Evolutionary conservation across 306 rosid species (phyloP).

Genomic region (Cyclanthera cordifolia): DNA sequence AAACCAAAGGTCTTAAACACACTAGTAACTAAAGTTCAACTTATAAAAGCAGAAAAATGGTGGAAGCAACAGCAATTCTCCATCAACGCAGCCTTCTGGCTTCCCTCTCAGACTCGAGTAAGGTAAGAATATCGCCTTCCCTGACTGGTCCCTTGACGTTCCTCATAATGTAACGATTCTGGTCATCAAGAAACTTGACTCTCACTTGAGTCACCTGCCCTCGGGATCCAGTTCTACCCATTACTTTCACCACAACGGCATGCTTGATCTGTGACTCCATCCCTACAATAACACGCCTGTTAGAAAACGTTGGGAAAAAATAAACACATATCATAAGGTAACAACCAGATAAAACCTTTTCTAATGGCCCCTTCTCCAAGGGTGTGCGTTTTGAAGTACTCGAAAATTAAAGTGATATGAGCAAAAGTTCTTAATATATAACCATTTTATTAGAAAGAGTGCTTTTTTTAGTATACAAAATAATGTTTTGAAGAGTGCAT

Average conservation of each 20-base stretch:
- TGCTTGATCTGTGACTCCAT: conserved; percentile 15
- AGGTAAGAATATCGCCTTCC: conserved; percentile 17
- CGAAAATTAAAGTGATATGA: no score
- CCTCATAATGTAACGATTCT: conserved; percentile 17
- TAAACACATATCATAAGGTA: not conserved
- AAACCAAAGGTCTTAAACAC: not conserved
- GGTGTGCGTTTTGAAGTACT: not conserved
- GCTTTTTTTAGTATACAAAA: no score
- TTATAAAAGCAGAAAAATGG: not conserved
- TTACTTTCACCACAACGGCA: conserved; percentile 14
- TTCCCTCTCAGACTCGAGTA: conserved; percentile 18
- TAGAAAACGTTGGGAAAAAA: no score
- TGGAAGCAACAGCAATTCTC: not conserved
- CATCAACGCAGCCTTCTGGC: conserved; percentile 17
- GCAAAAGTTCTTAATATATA: no score
- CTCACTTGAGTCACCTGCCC: conserved; percentile 18
- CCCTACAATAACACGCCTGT: not conserved
- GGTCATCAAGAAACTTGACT: conserved; percentile 18
- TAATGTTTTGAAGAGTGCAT: no score
- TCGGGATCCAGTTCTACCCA: conserved; percentile 18
- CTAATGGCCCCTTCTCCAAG: not conserved
- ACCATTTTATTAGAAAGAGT: no score
- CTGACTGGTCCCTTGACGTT: conserved; percentile 18
- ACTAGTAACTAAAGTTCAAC: not conserved
- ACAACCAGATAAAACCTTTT: not conserved